Evolutionary conservation across 2,329 filamentous ascomycete species (phyloP).

Genomic region (Cryphonectria naterciae): DNA sequence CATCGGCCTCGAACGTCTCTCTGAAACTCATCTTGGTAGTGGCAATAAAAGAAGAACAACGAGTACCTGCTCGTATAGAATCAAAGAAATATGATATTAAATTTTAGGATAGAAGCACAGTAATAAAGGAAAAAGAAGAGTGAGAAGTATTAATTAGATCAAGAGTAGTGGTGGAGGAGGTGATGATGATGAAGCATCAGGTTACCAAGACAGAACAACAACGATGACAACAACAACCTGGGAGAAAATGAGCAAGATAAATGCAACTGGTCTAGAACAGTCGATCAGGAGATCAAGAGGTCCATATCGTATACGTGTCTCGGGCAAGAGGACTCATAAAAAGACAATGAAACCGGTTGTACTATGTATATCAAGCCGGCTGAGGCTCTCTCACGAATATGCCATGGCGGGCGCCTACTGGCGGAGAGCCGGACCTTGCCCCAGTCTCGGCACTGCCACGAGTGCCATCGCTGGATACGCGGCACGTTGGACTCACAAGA

Average conservation of each 20-base stretch:
- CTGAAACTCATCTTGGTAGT: neutral
- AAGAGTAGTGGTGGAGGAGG: neutral
- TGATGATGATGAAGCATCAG: neutral
- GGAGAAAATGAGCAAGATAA: neutral
- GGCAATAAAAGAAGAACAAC: neutral
- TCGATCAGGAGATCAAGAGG: neutral
- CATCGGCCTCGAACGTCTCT: constrained; percentile 1
- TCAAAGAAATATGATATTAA: neutral
- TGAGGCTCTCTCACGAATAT: neutral
- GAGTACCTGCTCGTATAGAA: constrained; percentile 10
- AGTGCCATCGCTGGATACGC: constrained; percentile 3
- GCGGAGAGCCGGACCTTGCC: neutral
- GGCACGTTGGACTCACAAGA: neutral
- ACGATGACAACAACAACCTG: neutral
- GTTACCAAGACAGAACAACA: neutral
- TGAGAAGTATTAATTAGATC: neutral
- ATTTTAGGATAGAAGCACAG: neutral
- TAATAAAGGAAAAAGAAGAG: neutral
- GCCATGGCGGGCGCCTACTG: constrained; percentile 10
- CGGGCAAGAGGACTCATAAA: neutral
- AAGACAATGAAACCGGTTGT: neutral
- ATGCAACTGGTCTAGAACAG: constrained; percentile 2
- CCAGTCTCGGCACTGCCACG: constrained; percentile 1
- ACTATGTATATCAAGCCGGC: neutral
- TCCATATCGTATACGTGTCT: neutral